These are phyloP conservation scores for Komagataella mondaviorum DNA, from an alignment of 805 yeast species.

Conservation along the genomic window DNA sequence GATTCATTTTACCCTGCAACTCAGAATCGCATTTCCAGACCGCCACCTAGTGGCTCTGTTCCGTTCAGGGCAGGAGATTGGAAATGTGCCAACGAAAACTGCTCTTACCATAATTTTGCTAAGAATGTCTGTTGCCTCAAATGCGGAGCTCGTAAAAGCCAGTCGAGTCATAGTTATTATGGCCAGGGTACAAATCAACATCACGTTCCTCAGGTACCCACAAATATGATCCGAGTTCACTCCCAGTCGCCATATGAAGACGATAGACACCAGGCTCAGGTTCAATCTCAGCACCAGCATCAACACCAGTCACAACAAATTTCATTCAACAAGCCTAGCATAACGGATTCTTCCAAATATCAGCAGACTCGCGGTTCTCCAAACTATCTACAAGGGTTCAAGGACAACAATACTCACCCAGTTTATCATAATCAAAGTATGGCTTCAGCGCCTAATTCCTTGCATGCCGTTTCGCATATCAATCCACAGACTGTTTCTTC, in stretches of 20 bases:
- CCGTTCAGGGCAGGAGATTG: conserved; percentile 96
- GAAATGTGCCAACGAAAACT: conserved; percentile 73
- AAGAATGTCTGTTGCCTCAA: conserved; percentile 77
- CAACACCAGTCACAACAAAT: background rate
- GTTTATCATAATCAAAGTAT: background rate
- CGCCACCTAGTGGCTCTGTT: conserved; percentile 24
- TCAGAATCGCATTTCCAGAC: background rate
- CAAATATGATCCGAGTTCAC: background rate
- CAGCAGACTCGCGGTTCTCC: background rate
- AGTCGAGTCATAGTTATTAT: conserved; percentile 19
- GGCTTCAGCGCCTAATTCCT: background rate
- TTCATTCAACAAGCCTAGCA: background rate
- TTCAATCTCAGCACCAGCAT: background rate
- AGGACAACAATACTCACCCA: background rate
- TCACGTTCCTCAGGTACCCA: conserved; percentile 3
- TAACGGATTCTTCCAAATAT: background rate
- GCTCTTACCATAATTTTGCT: conserved; percentile 87
- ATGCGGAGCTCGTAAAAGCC: conserved; percentile 55
- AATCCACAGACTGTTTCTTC: background rate
- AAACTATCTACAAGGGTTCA: background rate
- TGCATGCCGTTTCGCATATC: background rate
- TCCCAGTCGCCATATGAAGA: background rate
- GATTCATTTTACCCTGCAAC: conserved; percentile 25
- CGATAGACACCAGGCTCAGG: background rate
- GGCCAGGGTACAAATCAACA: conserved; percentile 16